Conservation (phyloP, 768 basidiomycete genomes). For the Auriscalpium vulgare region DNA sequence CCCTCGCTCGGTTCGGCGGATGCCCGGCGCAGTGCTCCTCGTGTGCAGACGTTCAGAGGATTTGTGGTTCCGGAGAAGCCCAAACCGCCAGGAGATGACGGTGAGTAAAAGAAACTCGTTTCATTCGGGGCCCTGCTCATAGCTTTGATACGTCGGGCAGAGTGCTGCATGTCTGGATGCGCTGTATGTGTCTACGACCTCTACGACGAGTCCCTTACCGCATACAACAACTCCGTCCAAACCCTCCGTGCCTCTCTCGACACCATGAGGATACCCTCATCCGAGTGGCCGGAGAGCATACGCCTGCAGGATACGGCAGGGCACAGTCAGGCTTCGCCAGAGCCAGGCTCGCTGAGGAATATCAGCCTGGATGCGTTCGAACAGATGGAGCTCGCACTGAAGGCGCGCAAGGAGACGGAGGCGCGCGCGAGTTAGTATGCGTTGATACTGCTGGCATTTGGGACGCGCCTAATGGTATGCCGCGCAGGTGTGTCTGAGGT, state of each 20-base stretch:
- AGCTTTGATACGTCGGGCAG: slow-evolving; percentile 27
- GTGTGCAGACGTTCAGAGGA: slow-evolving; percentile 37
- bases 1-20: not conserved
- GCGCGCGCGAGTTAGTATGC: slow-evolving; percentile 1
- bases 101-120: slow-evolving; percentile 29
- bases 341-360: slow-evolving; percentile 12
- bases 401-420: slow-evolving; percentile 32
- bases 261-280: slow-evolving; percentile 39
- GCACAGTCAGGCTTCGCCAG: slow-evolving; percentile 17
- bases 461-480: not conserved
- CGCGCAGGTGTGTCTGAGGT: not conserved
- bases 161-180: slow-evolving; percentile 94
- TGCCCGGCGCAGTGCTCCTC: slow-evolving; percentile 1
- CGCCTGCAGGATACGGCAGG: slow-evolving; percentile 14
- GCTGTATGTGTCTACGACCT: slow-evolving; percentile 88
- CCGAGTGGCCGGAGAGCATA: slow-evolving; percentile 59
- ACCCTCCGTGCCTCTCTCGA: slow-evolving; percentile 43
- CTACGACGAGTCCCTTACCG: slow-evolving; percentile 64
- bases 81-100: slow-evolving; percentile 55
- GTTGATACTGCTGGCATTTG: too few species aligned
- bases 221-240: slow-evolving; percentile 50
- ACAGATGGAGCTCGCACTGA: slow-evolving; percentile 54
- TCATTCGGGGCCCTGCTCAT: not conserved
- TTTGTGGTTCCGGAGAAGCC: slow-evolving; percentile 56
- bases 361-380: slow-evolving; percentile 60